These are phyloP conservation scores for Neurospora sublineolata DNA, from an alignment of 495 filamentous ascomycete genomes.

Conservation along the genomic window DNA sequence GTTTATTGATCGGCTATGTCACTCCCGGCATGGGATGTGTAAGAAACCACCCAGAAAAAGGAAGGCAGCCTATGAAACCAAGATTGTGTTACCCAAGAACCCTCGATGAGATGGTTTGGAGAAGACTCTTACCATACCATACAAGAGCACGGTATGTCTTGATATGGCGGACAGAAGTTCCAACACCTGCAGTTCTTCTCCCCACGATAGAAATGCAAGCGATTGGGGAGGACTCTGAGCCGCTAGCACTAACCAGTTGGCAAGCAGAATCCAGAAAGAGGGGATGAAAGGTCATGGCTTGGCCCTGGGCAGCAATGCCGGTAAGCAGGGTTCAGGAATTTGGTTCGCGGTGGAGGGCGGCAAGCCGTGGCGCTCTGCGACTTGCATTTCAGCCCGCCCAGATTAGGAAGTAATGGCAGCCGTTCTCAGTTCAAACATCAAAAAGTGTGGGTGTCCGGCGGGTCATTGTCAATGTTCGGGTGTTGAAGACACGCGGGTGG, in stretches of 20 bases:
- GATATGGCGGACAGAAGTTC: neutral
- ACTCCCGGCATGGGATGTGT: neutral
- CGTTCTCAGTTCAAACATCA: neutral
- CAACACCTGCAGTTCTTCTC: neutral
- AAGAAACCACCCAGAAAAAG: neutral
- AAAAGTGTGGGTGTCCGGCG: neutral
- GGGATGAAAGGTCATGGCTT: neutral
- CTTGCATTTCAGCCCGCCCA: conserved; percentile 13
- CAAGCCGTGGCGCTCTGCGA: conserved; percentile 3
- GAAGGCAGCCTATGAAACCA: neutral
- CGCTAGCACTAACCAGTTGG: neutral
- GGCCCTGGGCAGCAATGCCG: neutral
- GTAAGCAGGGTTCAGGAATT: neutral
- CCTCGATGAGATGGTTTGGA: neutral
- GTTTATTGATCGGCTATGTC: neutral
- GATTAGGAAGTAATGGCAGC: conserved; percentile 5
- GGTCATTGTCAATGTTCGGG: neutral
- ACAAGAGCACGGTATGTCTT: neutral
- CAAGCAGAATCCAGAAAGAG: neutral
- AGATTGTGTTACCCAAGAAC: neutral
- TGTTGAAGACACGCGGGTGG: neutral
- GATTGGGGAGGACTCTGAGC: neutral
- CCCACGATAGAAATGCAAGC: neutral
- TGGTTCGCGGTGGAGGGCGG: neutral
- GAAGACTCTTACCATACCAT: neutral